Conservation (phyloP, 148 eudicot genomes). For the Bassia scoparia region DNA sequence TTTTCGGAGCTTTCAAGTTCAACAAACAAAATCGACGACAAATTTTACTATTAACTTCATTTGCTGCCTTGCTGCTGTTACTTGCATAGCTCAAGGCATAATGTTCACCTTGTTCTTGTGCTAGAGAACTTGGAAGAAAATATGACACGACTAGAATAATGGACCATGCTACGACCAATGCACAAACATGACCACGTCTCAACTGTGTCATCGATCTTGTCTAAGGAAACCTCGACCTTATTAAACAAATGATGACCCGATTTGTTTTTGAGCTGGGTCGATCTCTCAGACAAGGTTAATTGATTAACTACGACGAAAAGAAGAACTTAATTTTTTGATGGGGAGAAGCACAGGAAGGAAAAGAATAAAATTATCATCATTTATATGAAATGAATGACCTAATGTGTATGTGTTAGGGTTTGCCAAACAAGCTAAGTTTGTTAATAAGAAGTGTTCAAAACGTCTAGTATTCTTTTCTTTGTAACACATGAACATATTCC, state of each 20-base stretch:
- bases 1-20: constrained; percentile 8
- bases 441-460: background rate
- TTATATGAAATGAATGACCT: too few relatives aligned
- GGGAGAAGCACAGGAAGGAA: background rate
- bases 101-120: background rate
- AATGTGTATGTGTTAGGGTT: background rate
- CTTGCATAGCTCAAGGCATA: background rate
- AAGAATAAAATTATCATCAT: too few relatives aligned
- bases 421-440: background rate
- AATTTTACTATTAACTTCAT: background rate
- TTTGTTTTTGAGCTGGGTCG: background rate
- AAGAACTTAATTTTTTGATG: background rate
- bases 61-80: background rate
- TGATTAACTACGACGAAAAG: background rate
- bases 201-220: constrained; percentile 6
- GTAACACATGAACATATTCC: background rate
- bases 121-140: background rate
- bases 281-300: background rate
- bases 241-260: background rate
- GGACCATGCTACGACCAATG: background rate
- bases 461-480: background rate
- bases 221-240: too few relatives aligned
- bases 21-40: background rate
- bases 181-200: background rate
- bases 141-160: background rate